phyloP scores from a whole-genome alignment of 257 asterid species.

The Verbascum thapsus region DNA sequence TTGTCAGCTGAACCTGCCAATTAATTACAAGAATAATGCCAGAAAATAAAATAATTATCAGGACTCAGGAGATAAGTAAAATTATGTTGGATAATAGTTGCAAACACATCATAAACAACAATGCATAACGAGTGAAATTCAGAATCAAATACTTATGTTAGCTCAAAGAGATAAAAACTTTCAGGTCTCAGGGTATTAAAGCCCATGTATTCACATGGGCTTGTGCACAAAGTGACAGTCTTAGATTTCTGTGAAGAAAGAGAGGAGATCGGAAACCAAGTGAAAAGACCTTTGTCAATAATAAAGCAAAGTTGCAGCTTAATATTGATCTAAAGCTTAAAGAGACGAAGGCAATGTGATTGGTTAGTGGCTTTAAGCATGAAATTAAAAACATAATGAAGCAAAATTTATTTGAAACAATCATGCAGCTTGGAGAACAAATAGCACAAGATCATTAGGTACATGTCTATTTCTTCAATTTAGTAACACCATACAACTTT shows the following conservation, averaged over 20 bases:
- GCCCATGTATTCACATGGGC: too few relatives aligned
- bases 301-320: conserved; percentile 7
- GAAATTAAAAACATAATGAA: conserved; percentile 14
- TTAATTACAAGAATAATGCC: conserved; percentile 18
- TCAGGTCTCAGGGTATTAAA: too few relatives aligned
- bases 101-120: conserved; percentile 20
- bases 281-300: conserved; percentile 4
- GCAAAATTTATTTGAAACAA: not conserved
- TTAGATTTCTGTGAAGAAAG: too few relatives aligned
- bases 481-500: not conserved
- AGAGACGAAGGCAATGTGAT: conserved; percentile 7
- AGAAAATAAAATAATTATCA: conserved; percentile 23
- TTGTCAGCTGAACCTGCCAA: conserved; percentile 91
- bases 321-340: not conserved
- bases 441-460: conserved; percentile 1
- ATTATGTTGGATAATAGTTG: conserved; percentile 15
- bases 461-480: conserved; percentile 15
- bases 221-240: too few relatives aligned
- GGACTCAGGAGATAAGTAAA: conserved; percentile 17
- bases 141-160: conserved; percentile 23
- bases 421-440: conserved; percentile 1
- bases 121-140: conserved; percentile 12
- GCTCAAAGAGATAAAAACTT: too few relatives aligned
- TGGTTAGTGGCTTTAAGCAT: conserved; percentile 6
- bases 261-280: too few relatives aligned